Base-by-base conservation (phyloP, 495 filamentous ascomycete species). In the Aspergillus baeticus region DNA sequence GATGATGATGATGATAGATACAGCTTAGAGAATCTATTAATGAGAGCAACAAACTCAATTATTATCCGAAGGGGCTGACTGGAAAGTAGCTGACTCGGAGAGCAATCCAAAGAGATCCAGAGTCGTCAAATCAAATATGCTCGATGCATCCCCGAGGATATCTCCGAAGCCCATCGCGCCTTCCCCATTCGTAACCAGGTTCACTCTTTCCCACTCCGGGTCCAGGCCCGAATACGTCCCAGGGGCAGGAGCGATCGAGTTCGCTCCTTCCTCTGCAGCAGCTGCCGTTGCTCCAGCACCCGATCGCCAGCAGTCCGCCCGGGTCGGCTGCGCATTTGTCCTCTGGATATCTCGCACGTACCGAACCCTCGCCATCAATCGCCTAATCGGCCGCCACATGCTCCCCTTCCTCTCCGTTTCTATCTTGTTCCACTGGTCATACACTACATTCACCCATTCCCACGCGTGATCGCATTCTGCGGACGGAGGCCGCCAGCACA, bases 321-420 rank as follows among this genome's bases (percentile, higher is more conserved):
- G 8, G 3, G 7, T 10, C 23, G 51, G 13, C 29, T 3, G 29
- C n/a, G 23, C 15, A n/a, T 31, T 34, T 10, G n/a, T 31, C 51
- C 34, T 34, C 21, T 58, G 54, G 14, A 54, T 43, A 45, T 68
- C 31, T 67, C 69, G 8, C 11, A 59, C 56, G 15, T 59, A 54
- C 11, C 41, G 42, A 1, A 79, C 81, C 59, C 79, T 78, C 6
- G 58, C 53, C 75, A 79, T 79, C 14, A 85, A 54, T 54, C 75
- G 80, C 15, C 70, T 68, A n/a, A 84, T 60, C 0, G 82, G 81
- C 43, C 80, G 63, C 81, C 82, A 84, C 15, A 83, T 21, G 6
- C 43, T 15, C 10, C 56, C 49, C 17, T 35, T 37, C 10, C 64
- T 39, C 71, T 72, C 44, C 68, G 54, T 34, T 70, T 74, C 45